Evolutionary conservation across 2,329 filamentous ascomycete species (phyloP), one percentile per base, ranked within the genome.

Genomic region (Epichloe festucae): DNA sequence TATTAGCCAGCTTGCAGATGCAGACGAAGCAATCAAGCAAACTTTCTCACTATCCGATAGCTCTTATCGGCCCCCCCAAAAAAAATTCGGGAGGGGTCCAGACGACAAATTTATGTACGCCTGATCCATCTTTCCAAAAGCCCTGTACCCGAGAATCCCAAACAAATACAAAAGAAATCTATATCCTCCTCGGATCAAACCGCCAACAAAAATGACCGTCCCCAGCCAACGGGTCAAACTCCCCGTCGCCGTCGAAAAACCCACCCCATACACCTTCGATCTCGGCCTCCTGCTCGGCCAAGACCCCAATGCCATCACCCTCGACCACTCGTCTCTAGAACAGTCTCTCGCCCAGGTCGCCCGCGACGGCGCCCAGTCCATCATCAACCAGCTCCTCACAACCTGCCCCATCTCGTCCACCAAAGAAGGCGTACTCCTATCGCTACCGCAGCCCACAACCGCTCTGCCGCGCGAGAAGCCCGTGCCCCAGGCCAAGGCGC

Each of bases 341-440:
- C 72, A 75, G 31, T 78, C 79, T 82, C 82, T 97, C 54, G 76
- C 84, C 55, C 72, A 78, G 41, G 81, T 83, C 21, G 89, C 93
- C 51, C 87, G 90, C 62, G 89, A 95, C 69, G 89, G 88, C 68
- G 88, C 90, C 12, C 93, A 98, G 72, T 83, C 81, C 34, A 82
- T 98, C 53, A 82, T 98, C 68, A 95, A 95, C 76, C 90, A 97
- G 70, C 84, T 98, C 54, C 82, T 98, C 40, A 89, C 84, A 15
- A 91, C 89, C 45, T 93, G 89, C 72, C 79, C 87, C 27, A 84
- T 96, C 60, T 79, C 76, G 54, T 84, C 85, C 45, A 84, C 81
- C 45, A 62, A 72, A 1, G 76, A 79, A 38, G 78, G 89, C 59
- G 87, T 97, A 2, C 80, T 91, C 48, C 81, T 97, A 50, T 75